Base-by-base conservation (phyloP, 208 protist genomes). In the Novymonas esmeraldas region DNA sequence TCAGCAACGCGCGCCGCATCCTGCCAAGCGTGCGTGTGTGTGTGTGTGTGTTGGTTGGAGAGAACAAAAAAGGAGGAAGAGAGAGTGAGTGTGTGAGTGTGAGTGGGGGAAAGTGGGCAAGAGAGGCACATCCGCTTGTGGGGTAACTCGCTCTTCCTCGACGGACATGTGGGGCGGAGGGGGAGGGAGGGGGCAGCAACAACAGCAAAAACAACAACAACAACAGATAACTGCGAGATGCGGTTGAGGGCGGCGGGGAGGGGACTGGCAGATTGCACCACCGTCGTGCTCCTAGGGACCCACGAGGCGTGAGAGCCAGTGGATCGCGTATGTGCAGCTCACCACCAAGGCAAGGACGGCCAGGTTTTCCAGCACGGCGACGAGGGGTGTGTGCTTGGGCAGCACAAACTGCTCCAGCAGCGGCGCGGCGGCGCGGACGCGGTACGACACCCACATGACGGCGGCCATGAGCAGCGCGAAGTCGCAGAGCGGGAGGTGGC, bases 401-500 rank as follows among this genome's bases (percentile, higher is more conserved):
- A 86, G 36, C 33, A 82, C 18, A 59, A 79, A 58, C 7, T 22
- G 6, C 39, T 70, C 31, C 28, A 76, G 45, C 11, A 34, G 52
- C 41, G 73, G 44, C 28, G 51, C 68, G 38, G 61, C 44, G 7
- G 38, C 10, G 29, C 66, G 66, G 0, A 87, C 4, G 14, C 77
- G 73, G 41, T 70, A 72, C 22, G 81, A 83, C 18, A 81, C 57
- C n/a, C 58, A 36, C 22, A 62, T 49, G 34, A 77, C n/a, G 20
- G 79, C 2, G n/a, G 69, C 45, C 4, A 63, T 58, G 51, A 76
- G 64, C 3, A 88, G 14, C 28, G 57, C 70, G 63, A 85, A 84
- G 66, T 86, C 65, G 36, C 64, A 50, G 42, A 79, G 29, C 14
- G 67, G 79, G 56, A 63, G 69, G 24, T 63, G 61, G 22, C 60